Percentiles rank a stretch among this genome's conserved stretches.
Evolutionary conservation across 306 rosid species (phyloP).

Genomic region (Abrus precatorius): DNA sequence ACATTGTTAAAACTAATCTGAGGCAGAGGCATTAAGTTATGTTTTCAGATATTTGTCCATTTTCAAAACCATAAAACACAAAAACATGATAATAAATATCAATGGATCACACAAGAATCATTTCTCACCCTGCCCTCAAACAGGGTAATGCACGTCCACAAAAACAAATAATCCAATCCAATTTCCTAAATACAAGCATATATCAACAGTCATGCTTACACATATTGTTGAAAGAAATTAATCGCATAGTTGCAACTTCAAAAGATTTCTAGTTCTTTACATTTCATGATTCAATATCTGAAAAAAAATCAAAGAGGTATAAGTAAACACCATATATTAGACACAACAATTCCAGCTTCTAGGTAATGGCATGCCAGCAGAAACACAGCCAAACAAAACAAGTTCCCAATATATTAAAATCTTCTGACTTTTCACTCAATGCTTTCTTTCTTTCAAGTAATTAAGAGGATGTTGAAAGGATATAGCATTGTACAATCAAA

Average conservation of each 20-base stretch:
- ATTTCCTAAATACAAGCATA: not conserved
- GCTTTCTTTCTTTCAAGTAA: not conserved
- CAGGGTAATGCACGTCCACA: not conserved
- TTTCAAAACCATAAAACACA: not conserved
- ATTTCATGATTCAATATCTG: not conserved
- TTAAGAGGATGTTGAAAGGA: not conserved
- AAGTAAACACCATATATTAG: not conserved
- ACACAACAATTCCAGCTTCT: conserved; percentile 15
- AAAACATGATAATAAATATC: conserved; percentile 9
- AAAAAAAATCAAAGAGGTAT: not conserved
- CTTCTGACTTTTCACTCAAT: not conserved
- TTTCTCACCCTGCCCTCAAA: not conserved
- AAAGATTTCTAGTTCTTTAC: not conserved
- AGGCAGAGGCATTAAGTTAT: not conserved
- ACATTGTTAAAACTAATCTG: conserved; percentile 3
- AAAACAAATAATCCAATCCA: not conserved
- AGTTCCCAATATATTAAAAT: not conserved
- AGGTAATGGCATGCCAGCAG: conserved; percentile 10
- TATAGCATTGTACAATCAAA: not conserved
- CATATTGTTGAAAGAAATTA: conserved; percentile 4
- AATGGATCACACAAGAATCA: conserved; percentile 28
- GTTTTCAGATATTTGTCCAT: not conserved
- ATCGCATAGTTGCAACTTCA: conserved; percentile 15
- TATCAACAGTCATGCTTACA: not conserved
- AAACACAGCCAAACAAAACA: not conserved